These are phyloP conservation scores for Fusarium sp. DNA, from an alignment of 2,329 filamentous ascomycete species.

Conservation along the genomic window DNA sequence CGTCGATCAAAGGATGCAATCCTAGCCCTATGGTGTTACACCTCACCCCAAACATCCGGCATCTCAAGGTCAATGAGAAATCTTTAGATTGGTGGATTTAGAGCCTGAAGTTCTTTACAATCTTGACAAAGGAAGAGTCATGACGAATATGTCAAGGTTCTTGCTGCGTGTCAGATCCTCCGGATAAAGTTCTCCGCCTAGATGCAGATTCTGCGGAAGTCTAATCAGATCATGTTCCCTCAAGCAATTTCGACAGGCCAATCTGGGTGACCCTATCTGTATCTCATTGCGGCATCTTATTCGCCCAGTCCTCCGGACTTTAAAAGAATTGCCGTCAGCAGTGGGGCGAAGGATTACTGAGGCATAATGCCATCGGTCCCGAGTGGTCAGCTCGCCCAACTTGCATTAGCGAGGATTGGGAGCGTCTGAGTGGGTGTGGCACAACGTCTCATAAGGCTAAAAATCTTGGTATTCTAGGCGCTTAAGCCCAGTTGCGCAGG, in stretches of 20 bases:
- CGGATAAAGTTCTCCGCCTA: background rate
- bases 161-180: background rate
- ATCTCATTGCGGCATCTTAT: background rate
- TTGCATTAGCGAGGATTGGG: background rate
- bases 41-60: no score
- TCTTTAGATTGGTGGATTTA: background rate
- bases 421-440: accelerated
- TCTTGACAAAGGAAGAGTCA: background rate
- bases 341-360: background rate
- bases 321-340: background rate
- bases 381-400: background rate
- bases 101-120: accelerated
- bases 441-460: background rate
- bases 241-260: background rate
- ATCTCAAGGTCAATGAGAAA: background rate
- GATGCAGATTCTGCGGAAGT: background rate
- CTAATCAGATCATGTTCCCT: background rate
- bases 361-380: background rate
- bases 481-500: background rate
- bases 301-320: background rate
- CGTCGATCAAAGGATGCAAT: background rate
- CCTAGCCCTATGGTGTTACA: background rate
- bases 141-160: background rate
- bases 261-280: background rate
- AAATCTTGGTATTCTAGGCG: background rate